phyloP scores from a whole-genome alignment of 2,329 filamentous ascomycete genomes.

The Clarireedia hainanense region DNA sequence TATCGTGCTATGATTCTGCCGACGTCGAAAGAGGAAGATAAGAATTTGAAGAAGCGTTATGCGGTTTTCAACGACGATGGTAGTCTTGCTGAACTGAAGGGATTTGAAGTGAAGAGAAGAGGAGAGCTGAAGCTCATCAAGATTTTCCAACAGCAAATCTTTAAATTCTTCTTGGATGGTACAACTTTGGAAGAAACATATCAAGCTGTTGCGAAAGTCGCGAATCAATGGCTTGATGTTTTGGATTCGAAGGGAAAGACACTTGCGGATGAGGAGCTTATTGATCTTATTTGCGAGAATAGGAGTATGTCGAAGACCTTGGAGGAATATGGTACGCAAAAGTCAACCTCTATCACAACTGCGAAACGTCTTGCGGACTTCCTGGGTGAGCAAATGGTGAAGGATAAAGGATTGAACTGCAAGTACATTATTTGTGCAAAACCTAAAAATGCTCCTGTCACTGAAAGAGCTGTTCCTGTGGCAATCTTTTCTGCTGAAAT shows the following conservation, averaged over 20 bases:
- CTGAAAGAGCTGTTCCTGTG: conserved; percentile 87
- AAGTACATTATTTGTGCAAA: conserved; percentile 95
- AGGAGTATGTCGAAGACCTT: conserved; percentile 96
- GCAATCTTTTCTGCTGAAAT: conserved; percentile 96
- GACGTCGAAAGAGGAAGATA: conserved; percentile 97
- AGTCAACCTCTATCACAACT: conserved; percentile 98
- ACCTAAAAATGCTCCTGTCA: conserved; percentile 84
- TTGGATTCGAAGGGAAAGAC: conserved; percentile 81
- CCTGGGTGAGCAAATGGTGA: conserved; percentile 95
- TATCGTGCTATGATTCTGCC: conserved; percentile 97
- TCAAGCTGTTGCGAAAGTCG: conserved; percentile 82
- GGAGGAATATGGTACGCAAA: conserved; percentile 91
- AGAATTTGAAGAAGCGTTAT: conserved; percentile 98
- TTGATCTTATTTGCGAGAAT: conserved; percentile 99
- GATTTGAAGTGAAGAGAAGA: conserved; percentile 94
- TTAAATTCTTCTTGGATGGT: conserved; percentile 97
- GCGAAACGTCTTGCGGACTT: conserved; percentile 93
- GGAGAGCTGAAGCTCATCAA: conserved; percentile 99
- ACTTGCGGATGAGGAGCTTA: conserved; percentile 90
- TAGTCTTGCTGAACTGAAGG: conserved; percentile 88
- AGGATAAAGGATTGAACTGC: conserved; percentile 98
- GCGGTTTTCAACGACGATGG: conserved; percentile 99
- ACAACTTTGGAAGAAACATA: conserved; percentile 84
- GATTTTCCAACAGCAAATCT: conserved; percentile 98
- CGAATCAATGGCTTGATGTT: conserved; percentile 95